Percentiles rank a stretch among this genome's conserved stretches.
Conservation (phyloP, 306 rosid genomes). For the Corylus americana region DNA sequence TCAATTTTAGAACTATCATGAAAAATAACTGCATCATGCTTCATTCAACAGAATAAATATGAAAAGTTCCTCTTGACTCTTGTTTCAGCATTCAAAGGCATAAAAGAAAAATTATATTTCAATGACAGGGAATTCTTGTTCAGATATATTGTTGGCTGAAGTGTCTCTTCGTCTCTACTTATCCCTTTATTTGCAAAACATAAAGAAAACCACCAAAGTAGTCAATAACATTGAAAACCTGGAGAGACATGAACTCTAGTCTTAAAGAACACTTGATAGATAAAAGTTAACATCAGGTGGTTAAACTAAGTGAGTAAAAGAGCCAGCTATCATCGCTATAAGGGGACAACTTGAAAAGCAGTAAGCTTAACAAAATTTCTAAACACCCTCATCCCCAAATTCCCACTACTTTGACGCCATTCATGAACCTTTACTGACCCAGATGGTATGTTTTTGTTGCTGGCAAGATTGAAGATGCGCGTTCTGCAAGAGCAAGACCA, state of each 20-base stretch:
- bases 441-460: slow-evolving; percentile 83
- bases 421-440: slow-evolving; percentile 50
- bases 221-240: slow-evolving; percentile 19
- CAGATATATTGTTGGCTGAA: slow-evolving; percentile 74
- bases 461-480: slow-evolving; percentile 77
- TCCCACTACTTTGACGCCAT: slow-evolving; percentile 10
- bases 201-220: slow-evolving; percentile 13
- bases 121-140: slow-evolving; percentile 51
- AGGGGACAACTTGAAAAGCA: background rate
- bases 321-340: background rate
- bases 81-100: background rate
- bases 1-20: background rate
- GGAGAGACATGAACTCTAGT: background rate
- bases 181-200: slow-evolving; percentile 53
- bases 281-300: slow-evolving; percentile 6
- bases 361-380: background rate
- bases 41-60: background rate
- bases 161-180: slow-evolving; percentile 85
- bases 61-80: background rate
- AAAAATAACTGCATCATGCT: background rate
- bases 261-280: background rate
- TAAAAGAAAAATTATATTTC: background rate
- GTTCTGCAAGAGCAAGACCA: slow-evolving; percentile 87
- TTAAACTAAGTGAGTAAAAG: background rate
- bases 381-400: background rate